Evolutionary conservation across 148 eudicot genomes (phyloP).

Genomic region (Agrostemma githago): DNA sequence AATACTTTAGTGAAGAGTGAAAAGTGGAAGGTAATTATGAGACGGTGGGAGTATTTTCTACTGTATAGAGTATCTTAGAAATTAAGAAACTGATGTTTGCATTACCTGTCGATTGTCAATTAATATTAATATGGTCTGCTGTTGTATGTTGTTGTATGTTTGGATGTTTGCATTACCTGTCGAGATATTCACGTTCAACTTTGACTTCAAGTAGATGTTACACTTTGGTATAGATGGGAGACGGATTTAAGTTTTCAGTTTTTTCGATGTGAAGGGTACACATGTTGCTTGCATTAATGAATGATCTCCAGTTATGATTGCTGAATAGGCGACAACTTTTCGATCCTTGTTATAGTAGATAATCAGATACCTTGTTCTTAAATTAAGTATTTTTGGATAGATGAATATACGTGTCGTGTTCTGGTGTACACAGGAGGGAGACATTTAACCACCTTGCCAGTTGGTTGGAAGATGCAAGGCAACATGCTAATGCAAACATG

Average conservation of each 20-base stretch:
- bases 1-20: too few species aligned
- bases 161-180: too few species aligned
- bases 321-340: background rate
- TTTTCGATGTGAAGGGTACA: background rate
- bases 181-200: too few species aligned
- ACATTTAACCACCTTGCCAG: conserved; percentile 46
- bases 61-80: background rate
- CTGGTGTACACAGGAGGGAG: conserved; percentile 34
- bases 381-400: too few species aligned
- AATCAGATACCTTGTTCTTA: too few species aligned
- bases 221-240: background rate
- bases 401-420: background rate
- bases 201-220: too few species aligned
- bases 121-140: background rate
- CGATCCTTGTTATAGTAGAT: background rate
- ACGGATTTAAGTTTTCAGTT: background rate
- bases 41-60: background rate
- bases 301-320: background rate
- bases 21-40: too few species aligned
- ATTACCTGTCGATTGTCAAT: background rate
- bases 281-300: background rate
- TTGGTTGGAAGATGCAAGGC: conserved; percentile 49
- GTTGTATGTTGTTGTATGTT: background rate
- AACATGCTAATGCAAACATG: conserved; percentile 45
- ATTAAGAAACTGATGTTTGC: background rate